A percentile compares a stretch with the other conserved stretches of the same genome.
Conservation (phyloP, 805 yeast species). For the Saturnispora halmiae region DNA sequence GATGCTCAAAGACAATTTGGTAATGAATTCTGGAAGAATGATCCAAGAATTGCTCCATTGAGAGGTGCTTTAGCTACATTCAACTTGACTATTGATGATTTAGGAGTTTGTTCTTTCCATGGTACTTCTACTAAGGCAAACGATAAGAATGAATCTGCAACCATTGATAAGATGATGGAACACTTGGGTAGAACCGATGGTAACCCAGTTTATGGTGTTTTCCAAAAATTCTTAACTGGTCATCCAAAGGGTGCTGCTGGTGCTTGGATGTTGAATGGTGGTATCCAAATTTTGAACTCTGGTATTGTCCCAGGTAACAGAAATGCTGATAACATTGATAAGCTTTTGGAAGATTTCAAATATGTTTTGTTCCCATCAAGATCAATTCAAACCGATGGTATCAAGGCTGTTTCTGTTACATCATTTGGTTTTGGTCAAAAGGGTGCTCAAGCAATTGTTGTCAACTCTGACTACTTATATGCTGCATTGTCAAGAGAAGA, state of each 20-base stretch:
- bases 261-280: conserved; percentile 99
- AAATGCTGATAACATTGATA: conserved; percentile 95
- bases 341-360: conserved; percentile 69
- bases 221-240: conserved; percentile 98
- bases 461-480: conserved; percentile 89
- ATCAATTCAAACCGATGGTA: conserved; percentile 88
- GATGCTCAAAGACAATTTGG: conserved; percentile 94
- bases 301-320: conserved; percentile 96
- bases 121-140: conserved; percentile 99
- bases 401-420: conserved; percentile 93
- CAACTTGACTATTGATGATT: conserved; percentile 87
- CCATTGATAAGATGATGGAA: conserved; percentile 84
- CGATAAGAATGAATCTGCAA: conserved; percentile 94
- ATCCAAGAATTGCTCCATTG: conserved; percentile 91
- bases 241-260: conserved; percentile 99
- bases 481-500: conserved; percentile 67
- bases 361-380: conserved; percentile 91
- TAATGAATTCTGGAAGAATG: conserved; percentile 83
- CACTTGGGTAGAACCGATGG: conserved; percentile 97
- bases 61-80: conserved; percentile 95
- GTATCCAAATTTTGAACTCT: conserved; percentile 79
- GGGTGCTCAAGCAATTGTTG: conserved; percentile 91
- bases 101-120: conserved; percentile 96
- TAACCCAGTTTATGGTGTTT: conserved; percentile 94
- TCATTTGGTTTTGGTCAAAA: conserved; percentile 99